Conservation (phyloP, 1,284 basidiomycete genomes). For the Moesziomyces globuligerus region DNA sequence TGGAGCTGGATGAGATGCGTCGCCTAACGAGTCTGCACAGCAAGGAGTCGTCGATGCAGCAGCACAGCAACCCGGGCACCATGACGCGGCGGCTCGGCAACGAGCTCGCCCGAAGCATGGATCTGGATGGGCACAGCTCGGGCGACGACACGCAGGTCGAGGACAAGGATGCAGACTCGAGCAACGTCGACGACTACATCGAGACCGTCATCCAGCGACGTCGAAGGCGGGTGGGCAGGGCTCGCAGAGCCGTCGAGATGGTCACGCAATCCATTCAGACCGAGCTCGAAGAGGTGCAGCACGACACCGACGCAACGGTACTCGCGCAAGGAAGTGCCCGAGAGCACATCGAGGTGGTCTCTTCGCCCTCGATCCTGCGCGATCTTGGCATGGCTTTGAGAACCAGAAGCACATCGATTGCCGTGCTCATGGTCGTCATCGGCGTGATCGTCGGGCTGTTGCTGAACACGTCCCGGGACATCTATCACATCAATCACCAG, state of each 20-base stretch:
- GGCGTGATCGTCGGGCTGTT: constrained; percentile 24
- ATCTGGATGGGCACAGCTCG: constrained; percentile 25
- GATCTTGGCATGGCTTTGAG: constrained; percentile 5
- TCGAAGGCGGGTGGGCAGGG: constrained; percentile 36
- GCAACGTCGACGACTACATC: constrained; percentile 45
- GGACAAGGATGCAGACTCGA: constrained; percentile 35
- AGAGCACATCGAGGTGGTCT: background rate
- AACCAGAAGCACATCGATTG: constrained; percentile 9
- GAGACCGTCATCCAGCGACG: constrained; percentile 47
- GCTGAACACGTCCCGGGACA: constrained; percentile 44
- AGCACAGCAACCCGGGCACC: constrained; percentile 32
- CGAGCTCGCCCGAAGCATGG: constrained; percentile 42
- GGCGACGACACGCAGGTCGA: constrained; percentile 45
- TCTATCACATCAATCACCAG: constrained; percentile 40
- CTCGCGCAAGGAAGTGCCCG: background rate
- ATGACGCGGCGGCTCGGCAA: constrained; percentile 32
- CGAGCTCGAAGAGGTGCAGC: constrained; percentile 9
- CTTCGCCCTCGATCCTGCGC: background rate
- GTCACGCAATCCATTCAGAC: constrained; percentile 39
- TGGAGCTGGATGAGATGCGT: constrained; percentile 42
- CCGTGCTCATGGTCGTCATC: constrained; percentile 18
- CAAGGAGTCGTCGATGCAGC: constrained; percentile 64
- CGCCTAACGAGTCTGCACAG: constrained; percentile 32
- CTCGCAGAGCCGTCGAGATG: constrained; percentile 39
- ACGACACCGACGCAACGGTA: background rate